Evolutionary conservation across 2,329 filamentous ascomycete species (phyloP), one percentile per base, ranked within the genome.

Genomic region (Xylariaceae sp.): DNA sequence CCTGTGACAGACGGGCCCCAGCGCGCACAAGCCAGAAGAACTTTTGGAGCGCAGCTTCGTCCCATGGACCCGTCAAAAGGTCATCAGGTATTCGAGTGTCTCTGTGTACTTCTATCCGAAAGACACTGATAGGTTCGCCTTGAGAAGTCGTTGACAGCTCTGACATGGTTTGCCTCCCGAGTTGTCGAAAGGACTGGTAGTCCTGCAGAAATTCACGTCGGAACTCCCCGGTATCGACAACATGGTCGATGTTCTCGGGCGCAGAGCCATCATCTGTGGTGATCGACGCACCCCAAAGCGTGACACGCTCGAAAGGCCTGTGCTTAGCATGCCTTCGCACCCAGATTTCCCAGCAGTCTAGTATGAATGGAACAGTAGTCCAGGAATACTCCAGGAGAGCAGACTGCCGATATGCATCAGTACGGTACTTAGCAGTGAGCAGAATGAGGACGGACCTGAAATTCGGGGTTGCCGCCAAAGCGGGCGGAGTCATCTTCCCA

Each of bases 261-360:
- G n/a, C 15, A 12, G n/a, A 11, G n/a, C 12, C 24, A 14, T 26
- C 12, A 28, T 53, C 14, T 13, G 36, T 27, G 22, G 38, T 15
- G 21, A 39, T 21, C 40, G 41, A 38, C 9, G 45, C 48, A 19
- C 39, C 50, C 53, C 51, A 51, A 12, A 51, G 23, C 15, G 45
- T 42, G 12, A 40, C 10, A 40, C 65, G 56, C 29, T 58, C 44
- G 35, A 58, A 62, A 39, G 50, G 49, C 10, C 56, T 51, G 23
- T 48, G 45, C 5, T 46, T 52, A 6, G 57, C 60, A 35, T 63
- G 51, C 28, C 47, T 57, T 16, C 62, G 57, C 28, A 60, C 59
- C 65, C 68, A 74, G 3, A 57, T 51, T 32, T 71, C 60, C 47
- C 68, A 63, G 9, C 68, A 68, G 28, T 64, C 56, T 3, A 70